Base-by-base conservation (phyloP, 441 rosid genomes). In the Populus hybrid region DNA sequence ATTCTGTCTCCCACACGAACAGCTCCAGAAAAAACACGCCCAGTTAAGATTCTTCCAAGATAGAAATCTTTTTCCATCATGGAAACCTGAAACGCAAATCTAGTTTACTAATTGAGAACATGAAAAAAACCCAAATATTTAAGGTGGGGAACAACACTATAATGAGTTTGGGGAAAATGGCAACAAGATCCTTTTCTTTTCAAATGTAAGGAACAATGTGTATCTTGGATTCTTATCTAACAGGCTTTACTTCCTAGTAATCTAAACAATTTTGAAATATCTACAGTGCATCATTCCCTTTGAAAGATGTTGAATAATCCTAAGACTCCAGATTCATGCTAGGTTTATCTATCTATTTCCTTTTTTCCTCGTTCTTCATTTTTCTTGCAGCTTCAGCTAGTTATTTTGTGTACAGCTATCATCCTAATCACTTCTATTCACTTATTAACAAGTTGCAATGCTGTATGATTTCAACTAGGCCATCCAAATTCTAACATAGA, bases 41-140 rank as follows among this genome's bases (percentile, higher is more conserved):
- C 99, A 42, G 97, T 94, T 85, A 95, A 90, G 81, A 95, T 92
- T 74, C 98, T 86, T 73, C 98, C 99, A 61, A 94, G 97, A 84
- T 91, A 95, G 76, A 73, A 92, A 82, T 95, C 97, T 69, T 86
- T 85, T 82, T 95, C 99, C 99, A 95, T 92, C 98, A 95, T 95
- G 77, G 99, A 94, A 79, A 95, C 95, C 99, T 95, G 85, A 75
- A 83, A 79, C 34, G n/a, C 16, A 80, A 75, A 67, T 57, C 68
- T 75, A 42, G 78, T 71, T 28, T 64, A 32, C 61, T 21, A 71
- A 70, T 53, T 59, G 23, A 16, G 34, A 36, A 63, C 57, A 46
- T 14, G 19, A 46, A 46, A 46, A 46, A 19, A 46, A 46, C 19
- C 57, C 19, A 14, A 14, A 46, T 46, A 14, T 14, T 46, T 5